Base-by-base conservation (phyloP, 2,329 filamentous ascomycete species). In the Fonsecaea pedrosoi region DNA sequence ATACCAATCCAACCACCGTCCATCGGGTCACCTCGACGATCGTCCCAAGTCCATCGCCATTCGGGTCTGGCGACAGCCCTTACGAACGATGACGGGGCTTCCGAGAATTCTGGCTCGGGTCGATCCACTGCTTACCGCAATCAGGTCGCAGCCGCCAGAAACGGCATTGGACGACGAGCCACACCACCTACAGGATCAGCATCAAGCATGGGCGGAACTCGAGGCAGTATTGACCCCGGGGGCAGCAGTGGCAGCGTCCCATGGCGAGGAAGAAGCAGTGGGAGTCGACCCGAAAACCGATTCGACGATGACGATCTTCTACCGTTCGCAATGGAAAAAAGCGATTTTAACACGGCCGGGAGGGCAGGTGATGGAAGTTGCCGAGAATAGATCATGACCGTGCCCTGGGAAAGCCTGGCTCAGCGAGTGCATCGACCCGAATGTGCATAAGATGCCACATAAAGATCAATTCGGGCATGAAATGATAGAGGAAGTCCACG, bases 251-350 rank as follows among this genome's bases (percentile, higher is more conserved):
- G 61, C 34, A 72, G 67, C 45, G 66, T 50, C 13, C 70, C 67
- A 25, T 73, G 71, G 71, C 50, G 70, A 9, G 70, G 69, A 42
- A 62, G 69, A 54, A 64, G 66, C 48, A 65, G 65, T 18, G 60
- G 62, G 54, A 70, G 65, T 61, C 69, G 70, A 57, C 71, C 71
- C 21, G 71, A 73, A 34, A 69, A 62, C 54, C 70, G 65, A 15
- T 58, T 68, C 48, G 71, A 73, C 40, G 71, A 73, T 18, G 70
- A 72, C 32, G 71, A 73, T n/a, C 69, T 72, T 15, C 56, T 72
- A 7, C 70, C 71, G 30, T 73, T 73, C 64, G 67, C 70, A 8
- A 72, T 73, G 68, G 71, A 73, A 38, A 68, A 57, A 56, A 73
- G 71, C 59, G 69, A 70, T 54, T 70, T 70, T 53, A 58, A 70